Percentiles rank a stretch among this genome's conserved stretches.
These are phyloP conservation scores for Picochlorum costavermella DNA, from an alignment of 139 green algal genomes.

Conservation along the genomic window DNA sequence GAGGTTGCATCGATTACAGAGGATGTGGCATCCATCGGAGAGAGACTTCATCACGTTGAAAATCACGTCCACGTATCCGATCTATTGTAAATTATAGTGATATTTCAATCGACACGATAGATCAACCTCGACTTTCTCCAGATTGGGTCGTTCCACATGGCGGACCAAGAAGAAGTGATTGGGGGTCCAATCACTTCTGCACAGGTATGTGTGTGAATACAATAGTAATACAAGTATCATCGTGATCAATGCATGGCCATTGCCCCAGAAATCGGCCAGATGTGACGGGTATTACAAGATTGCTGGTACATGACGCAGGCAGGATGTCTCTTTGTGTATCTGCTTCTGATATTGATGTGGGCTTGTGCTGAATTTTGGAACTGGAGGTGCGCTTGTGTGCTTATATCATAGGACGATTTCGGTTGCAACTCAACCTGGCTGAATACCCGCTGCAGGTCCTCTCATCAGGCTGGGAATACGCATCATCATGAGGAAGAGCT, in stretches of 20 bases:
- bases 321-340: conserved; percentile 8
- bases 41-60: no score
- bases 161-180: conserved; percentile 15
- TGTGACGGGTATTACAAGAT: no score
- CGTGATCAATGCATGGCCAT: no score
- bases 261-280: no score
- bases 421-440: neutral
- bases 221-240: no score
- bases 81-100: no score
- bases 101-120: no score
- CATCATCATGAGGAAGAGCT: neutral
- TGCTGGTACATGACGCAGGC: neutral
- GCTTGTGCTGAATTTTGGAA: conserved; percentile 1
- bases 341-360: conserved; percentile 7
- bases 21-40: no score
- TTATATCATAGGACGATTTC: neutral
- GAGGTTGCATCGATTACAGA: no score
- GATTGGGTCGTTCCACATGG: neutral
- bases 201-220: conserved; percentile 6
- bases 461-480: neutral
- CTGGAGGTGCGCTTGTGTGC: neutral
- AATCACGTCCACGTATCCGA: no score
- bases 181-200: conserved; percentile 10
- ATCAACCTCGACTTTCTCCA: neutral
- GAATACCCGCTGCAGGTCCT: neutral